A percentile compares a stretch with the other conserved stretches of the same genome.
These are phyloP conservation scores for Chlorella sp. DNA, from an alignment of 139 green algal species.

Conservation along the genomic window DNA sequence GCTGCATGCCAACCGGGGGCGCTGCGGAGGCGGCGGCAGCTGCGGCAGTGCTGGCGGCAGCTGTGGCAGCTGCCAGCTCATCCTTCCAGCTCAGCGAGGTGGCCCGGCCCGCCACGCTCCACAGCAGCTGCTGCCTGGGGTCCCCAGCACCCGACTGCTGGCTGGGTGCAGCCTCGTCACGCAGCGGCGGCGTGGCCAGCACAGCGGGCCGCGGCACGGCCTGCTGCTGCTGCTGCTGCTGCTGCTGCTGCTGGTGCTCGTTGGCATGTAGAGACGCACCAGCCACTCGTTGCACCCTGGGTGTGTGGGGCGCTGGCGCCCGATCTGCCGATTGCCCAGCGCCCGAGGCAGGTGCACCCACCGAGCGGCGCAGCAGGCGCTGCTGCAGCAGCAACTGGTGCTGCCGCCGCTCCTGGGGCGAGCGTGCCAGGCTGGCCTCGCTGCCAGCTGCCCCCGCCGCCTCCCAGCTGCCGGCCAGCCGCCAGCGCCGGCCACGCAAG, in stretches of 20 bases:
- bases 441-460: background rate
- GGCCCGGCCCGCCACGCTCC: conserved; percentile 21
- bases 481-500: background rate
- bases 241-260: background rate
- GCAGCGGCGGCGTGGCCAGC: background rate
- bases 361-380: background rate
- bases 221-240: background rate
- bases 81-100: conserved; percentile 18
- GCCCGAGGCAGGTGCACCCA: background rate
- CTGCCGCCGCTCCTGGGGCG: background rate
- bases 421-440: background rate
- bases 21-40: background rate
- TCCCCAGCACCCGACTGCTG: background rate
- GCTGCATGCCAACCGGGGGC: background rate
- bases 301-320: too few species aligned
- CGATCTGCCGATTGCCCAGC: background rate
- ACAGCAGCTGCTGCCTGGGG: conserved; percentile 32
- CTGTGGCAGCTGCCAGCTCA: background rate
- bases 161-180: background rate
- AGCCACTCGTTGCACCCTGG: too few species aligned
- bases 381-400: conserved; percentile 1
- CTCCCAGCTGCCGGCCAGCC: background rate
- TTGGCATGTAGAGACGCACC: too few species aligned
- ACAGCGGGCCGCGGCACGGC: background rate
- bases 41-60: background rate